Base-by-base conservation (phyloP, 1,139 yeast species). In the Magnusiomyces paraingens region DNA sequence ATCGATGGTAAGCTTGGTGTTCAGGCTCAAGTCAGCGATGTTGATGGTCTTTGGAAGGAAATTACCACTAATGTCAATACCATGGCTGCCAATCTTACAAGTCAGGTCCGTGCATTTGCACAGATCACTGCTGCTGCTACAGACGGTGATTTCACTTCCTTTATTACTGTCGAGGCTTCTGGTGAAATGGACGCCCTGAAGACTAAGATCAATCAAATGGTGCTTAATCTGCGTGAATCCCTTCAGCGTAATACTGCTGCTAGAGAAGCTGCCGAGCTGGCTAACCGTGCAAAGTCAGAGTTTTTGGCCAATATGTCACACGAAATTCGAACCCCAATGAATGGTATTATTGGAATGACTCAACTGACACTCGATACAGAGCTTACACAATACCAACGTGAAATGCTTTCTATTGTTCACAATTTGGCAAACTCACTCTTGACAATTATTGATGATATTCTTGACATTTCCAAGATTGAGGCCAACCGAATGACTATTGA, bases 151-250 rank as follows among this genome's bases (percentile, higher is more conserved):
- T 88, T 88, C 70, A 87, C 95, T 0, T 77, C 94, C 59, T 86
- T 88, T 65, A 88, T 88, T 61, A 88, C 96, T 0, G 95, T 88
- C 58, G 96, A 88, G 66, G 95, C 95, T 0, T 78, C 84, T 52
- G 96, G 96, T 69, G 96, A 88, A 74, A 88, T 88, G 95, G 95
- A 87, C 70, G 95, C 95, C 0, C 78, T 88, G 66, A 88, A 88
- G 68, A 87, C 95, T 0, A 88, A 88, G 69, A 88, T 88, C 67
- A 88, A 88, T 70, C 95, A 87, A 74, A 88, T 88, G 96, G 95
- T 88, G 67, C 78, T 86, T 61, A 86, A 87, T 66, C 75, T 88
- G 64, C 79, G 95, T 69, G 96, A 88, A 67, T 85, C 94, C 1
- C 87, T 88, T 69, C 95, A 88, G 70, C 81, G 95, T 69, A 88